Evolutionary conservation across 148 eudicot genomes (phyloP), one percentile per base, ranked within the genome.

Genomic region (Pharnaceum exiguum): DNA sequence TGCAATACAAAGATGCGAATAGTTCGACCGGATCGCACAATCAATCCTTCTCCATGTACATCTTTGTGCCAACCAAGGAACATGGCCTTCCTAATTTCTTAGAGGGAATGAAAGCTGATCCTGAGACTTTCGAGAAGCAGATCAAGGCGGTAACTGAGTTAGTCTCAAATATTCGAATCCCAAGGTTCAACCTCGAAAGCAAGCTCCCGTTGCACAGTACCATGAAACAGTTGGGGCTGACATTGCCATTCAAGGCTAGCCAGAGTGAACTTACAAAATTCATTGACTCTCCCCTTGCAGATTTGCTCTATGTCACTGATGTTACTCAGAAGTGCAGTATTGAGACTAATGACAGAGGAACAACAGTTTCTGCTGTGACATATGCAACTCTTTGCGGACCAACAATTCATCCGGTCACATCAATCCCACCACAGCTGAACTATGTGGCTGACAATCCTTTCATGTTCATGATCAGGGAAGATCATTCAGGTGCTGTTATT

Each of bases 381-480:
- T 62, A 50, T 43, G 55, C 66, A 9, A 62, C 66, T 50, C 49
- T 62, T 0, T 36, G 45, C 40, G 66, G 66, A 21, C 66, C 66
- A n/a, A 17, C 55, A 35, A 43, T 32, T 39, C 25, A 31, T 2
- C 24, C 8, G n/a, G 35, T 18, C 1, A 22, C 47, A 27, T 25
- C n/a, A 11, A n/a, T n/a, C n/a, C 25, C 57, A 0, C 40, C 49
- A 22, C 28, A 62, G 29, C 38, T 2, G 26, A 51, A 51, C 38
- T 38, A 19, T 39, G 57, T 51, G 27, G 66, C 39, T 28, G 57
- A 62, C 4, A 51, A 62, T 51, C 66, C 57, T 4, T 62, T 62
- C 39, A 10, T 51, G 0, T 39, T 49, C 48, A 26, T 62, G 57
- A 47, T 36, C 17, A 51, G 12, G 21, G 65, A 60, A 23, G 65